phyloP scores from a whole-genome alignment of 192 early-diverging fungal species.

The Coemansia sp. region DNA sequence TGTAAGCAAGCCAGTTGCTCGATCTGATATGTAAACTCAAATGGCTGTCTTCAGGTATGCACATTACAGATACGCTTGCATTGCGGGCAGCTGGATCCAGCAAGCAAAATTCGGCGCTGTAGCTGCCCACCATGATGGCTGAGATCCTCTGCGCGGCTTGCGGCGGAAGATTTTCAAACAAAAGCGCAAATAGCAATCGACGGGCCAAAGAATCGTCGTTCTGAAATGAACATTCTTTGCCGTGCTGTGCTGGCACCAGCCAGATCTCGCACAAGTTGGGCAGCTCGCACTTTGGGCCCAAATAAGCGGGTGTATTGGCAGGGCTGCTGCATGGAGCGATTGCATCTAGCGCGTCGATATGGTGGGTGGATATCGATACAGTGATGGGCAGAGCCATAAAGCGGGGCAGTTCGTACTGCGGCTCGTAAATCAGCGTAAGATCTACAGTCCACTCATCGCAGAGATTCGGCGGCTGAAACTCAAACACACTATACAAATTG shows the following conservation, averaged over 20 bases:
- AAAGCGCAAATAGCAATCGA: conserved; percentile 15
- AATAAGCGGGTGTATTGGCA: background rate
- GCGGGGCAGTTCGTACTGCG: conserved; percentile 15
- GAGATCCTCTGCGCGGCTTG: conserved; percentile 5
- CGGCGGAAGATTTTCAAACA: conserved; percentile 26
- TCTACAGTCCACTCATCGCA: conserved; percentile 27
- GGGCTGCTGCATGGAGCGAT: conserved; percentile 6
- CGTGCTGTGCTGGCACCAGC: conserved; percentile 6
- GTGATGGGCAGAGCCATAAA: conserved; percentile 10
- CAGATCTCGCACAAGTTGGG: conserved; percentile 36
- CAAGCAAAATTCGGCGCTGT: conserved; percentile 26
- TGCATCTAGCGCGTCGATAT: conserved; percentile 34
- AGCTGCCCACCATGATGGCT: conserved; percentile 20
- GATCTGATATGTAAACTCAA: conserved; percentile 29
- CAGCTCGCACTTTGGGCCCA: background rate
- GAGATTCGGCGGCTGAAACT: conserved; percentile 17
- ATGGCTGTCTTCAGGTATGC: conserved; percentile 23
- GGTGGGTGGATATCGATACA: conserved; percentile 2
- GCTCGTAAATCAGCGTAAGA: conserved; percentile 25
- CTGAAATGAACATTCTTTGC: background rate
- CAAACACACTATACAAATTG: conserved; percentile 18
- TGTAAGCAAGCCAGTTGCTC: background rate
- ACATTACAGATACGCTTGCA: conserved; percentile 19
- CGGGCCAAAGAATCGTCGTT: conserved; percentile 6
- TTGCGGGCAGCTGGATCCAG: background rate